Evolutionary conservation across 805 yeast species (phyloP).

Genomic region (Nakazawaea holstii): DNA sequence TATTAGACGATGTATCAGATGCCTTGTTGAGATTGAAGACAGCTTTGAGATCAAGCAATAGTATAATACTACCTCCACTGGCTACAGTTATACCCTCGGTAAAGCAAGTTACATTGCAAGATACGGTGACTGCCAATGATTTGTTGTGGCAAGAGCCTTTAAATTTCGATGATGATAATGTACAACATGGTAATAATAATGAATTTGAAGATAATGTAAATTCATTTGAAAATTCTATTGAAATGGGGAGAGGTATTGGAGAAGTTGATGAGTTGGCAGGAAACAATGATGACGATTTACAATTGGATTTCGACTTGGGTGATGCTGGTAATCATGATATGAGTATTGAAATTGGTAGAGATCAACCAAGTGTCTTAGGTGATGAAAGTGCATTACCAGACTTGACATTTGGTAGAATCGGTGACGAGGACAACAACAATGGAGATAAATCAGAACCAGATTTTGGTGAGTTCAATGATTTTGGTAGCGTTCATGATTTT

Average conservation of each 20-base stretch:
- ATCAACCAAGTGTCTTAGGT: slow-evolving; percentile 12
- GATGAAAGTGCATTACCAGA: slow-evolving; percentile 20
- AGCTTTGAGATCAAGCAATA: slow-evolving; percentile 46
- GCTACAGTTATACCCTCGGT: slow-evolving; percentile 58
- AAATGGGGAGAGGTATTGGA: slow-evolving; percentile 51
- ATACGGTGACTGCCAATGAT: slow-evolving; percentile 75
- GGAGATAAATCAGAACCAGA: slow-evolving; percentile 14
- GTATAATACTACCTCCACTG: slow-evolving; percentile 54
- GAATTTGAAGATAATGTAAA: slow-evolving; percentile 8
- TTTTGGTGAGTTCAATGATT: slow-evolving; percentile 6
- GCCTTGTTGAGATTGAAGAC: slow-evolving; percentile 66
- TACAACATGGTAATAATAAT: slow-evolving; percentile 4
- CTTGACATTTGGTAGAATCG: slow-evolving; percentile 18
- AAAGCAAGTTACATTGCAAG: slow-evolving; percentile 57
- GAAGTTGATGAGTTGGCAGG: slow-evolving; percentile 26
- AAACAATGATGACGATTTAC: slow-evolving; percentile 25
- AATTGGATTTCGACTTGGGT: slow-evolving; percentile 28
- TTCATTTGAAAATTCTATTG: slow-evolving; percentile 53
- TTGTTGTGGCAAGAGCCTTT: slow-evolving; percentile 63
- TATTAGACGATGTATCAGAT: slow-evolving; percentile 79
- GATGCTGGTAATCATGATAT: slow-evolving; percentile 14
- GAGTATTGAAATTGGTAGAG: slow-evolving; percentile 49
- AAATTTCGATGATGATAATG: slow-evolving; percentile 29
- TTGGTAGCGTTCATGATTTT: slow-evolving; percentile 5
- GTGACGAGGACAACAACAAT: slow-evolving; percentile 10